These are phyloP conservation scores for Echites panduratus DNA, from an alignment of 257 asterid genomes.

Conservation along the genomic window DNA sequence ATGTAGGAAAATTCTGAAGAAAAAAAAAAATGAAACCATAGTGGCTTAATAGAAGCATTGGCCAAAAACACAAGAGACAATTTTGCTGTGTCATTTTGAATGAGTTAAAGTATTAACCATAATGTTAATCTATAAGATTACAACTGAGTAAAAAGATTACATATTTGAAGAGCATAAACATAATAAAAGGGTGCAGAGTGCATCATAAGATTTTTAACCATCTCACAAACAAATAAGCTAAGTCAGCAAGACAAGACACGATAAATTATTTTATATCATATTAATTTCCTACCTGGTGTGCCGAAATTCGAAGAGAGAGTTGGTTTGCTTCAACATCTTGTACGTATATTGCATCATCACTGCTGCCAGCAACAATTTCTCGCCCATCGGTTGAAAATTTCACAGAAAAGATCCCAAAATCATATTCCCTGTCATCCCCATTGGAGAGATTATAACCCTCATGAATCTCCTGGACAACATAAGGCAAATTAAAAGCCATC, in stretches of 20 bases:
- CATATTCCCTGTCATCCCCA: constrained; percentile 39
- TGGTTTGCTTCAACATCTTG: constrained; percentile 78
- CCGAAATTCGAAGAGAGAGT: constrained; percentile 62
- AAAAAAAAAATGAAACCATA: not conserved
- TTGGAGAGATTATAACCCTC: constrained; percentile 66
- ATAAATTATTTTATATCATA: not conserved
- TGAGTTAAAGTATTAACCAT: not conserved
- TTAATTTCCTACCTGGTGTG: constrained; percentile 47
- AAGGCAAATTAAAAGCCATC: constrained; percentile 5
- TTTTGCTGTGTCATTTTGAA: not conserved
- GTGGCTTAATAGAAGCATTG: not conserved
- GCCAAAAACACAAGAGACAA: not conserved
- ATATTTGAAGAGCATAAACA: not conserved
- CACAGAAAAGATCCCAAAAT: constrained; percentile 79
- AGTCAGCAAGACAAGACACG: not conserved
- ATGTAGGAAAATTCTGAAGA: not conserved
- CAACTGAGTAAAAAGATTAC: not conserved
- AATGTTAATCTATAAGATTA: not conserved
- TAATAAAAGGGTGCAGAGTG: not conserved
- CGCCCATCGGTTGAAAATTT: constrained; percentile 83
- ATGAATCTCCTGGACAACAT: constrained; percentile 60
- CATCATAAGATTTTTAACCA: not conserved
- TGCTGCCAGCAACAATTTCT: constrained; percentile 86
- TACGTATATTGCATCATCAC: constrained; percentile 70
- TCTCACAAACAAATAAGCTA: not conserved